phyloP scores from a whole-genome alignment of 805 yeast species.

The Zygoascus flipseniorum region DNA sequence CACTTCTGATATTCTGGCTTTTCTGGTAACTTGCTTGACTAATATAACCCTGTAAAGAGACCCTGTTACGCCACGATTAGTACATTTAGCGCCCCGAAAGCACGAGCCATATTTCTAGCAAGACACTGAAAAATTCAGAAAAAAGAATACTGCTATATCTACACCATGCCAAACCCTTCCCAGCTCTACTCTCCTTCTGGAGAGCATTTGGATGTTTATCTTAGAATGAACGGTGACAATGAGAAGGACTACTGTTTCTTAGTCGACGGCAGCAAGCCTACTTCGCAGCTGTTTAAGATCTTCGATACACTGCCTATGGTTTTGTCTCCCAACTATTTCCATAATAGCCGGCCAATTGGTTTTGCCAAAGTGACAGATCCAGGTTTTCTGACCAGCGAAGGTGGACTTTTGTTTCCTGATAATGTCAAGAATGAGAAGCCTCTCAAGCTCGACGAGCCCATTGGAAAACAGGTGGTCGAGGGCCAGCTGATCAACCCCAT shows the following conservation, averaged over 20 bases:
- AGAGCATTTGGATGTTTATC: slow-evolving; percentile 36
- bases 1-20: too few relatives aligned
- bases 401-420: slow-evolving; percentile 63
- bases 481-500: slow-evolving; percentile 79
- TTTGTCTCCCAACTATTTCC: slow-evolving; percentile 73
- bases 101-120: too few relatives aligned
- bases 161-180: not conserved
- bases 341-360: slow-evolving; percentile 52
- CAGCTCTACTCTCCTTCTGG: not conserved
- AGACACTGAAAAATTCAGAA: too few relatives aligned
- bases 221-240: slow-evolving; percentile 75
- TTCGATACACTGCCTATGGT: slow-evolving; percentile 63
- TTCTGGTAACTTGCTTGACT: too few relatives aligned
- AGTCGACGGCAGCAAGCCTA: slow-evolving; percentile 32
- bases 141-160: too few relatives aligned
- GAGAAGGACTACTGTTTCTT: slow-evolving; percentile 89
- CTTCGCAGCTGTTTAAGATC: slow-evolving; percentile 32
- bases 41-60: too few relatives aligned
- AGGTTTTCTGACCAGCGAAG: slow-evolving; percentile 77
- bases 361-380: slow-evolving; percentile 58
- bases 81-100: too few relatives aligned
- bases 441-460: slow-evolving; percentile 28
- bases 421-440: slow-evolving; percentile 34
- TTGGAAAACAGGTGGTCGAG: slow-evolving; percentile 49
- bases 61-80: too few relatives aligned